Conservation (phyloP, 768 basidiomycete genomes). For the Leccinum broughii region DNA sequence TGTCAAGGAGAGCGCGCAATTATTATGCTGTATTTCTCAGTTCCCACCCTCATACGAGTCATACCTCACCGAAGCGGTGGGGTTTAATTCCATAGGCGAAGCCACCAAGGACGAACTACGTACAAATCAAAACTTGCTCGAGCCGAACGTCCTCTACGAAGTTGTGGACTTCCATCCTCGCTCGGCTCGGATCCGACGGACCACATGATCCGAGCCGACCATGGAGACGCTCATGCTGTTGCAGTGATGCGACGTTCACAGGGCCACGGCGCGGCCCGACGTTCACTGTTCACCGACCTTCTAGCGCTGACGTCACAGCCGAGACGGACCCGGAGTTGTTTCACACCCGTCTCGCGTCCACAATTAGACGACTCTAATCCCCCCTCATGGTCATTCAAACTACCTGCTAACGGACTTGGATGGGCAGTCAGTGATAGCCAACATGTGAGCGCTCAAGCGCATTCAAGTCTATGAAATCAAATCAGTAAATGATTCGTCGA, state of each 20-base stretch:
- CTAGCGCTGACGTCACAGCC: background rate
- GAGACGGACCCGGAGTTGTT: background rate
- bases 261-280: background rate
- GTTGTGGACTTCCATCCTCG: background rate
- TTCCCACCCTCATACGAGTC: no score
- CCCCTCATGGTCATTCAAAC: background rate
- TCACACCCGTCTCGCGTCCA: background rate
- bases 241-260: background rate
- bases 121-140: no score
- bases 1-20: no score
- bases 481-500: constrained; percentile 9
- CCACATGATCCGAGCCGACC: background rate
- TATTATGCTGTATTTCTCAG: no score
- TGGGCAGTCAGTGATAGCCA: background rate
- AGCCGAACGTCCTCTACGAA: background rate
- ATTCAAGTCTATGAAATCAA: background rate
- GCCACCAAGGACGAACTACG: no score
- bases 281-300: background rate
- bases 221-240: background rate
- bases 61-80: background rate
- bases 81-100: background rate
- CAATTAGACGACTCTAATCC: background rate
- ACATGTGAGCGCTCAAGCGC: background rate
- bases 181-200: background rate
- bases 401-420: background rate